These are phyloP conservation scores for Erodium moschatum DNA, from an alignment of 441 rosid species.

Conservation along the genomic window DNA sequence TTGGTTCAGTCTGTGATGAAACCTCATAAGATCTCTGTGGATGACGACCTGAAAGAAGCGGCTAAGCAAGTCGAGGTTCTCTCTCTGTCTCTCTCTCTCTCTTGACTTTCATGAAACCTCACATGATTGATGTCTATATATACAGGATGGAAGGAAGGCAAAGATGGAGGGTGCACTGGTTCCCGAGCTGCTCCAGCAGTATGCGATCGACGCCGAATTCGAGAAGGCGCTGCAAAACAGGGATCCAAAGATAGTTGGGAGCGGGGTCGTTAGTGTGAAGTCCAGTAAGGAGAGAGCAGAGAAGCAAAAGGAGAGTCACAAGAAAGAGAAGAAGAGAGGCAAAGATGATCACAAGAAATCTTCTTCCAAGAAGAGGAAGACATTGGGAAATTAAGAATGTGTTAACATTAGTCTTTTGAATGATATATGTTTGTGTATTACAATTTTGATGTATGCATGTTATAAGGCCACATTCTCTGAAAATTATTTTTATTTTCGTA, in stretches of 20 bases:
- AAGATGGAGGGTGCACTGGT: slow-evolving; percentile 46
- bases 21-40: slow-evolving; percentile 73
- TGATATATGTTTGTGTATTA: not conserved
- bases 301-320: slow-evolving; percentile 37
- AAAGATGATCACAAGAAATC: slow-evolving; percentile 40
- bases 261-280: slow-evolving; percentile 63
- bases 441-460: not conserved
- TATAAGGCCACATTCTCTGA: too few relatives aligned
- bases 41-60: slow-evolving; percentile 82
- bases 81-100: not conserved
- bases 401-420: not conserved
- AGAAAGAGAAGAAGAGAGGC: slow-evolving; percentile 50
- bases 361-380: slow-evolving; percentile 50
- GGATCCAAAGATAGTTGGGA: slow-evolving; percentile 39
- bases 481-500: too few relatives aligned
- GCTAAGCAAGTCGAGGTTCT: slow-evolving; percentile 77
- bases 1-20: slow-evolving; percentile 46
- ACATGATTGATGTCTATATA: too few relatives aligned
- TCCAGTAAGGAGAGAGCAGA: slow-evolving; percentile 37
- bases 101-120: too few relatives aligned
- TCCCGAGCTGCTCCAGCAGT: slow-evolving; percentile 59
- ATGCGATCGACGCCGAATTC: slow-evolving; percentile 57
- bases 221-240: slow-evolving; percentile 56
- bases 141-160: slow-evolving; percentile 61
- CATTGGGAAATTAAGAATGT: not conserved